Evolutionary conservation across 257 asterid species (phyloP).

Genomic region (Echites panduratus): DNA sequence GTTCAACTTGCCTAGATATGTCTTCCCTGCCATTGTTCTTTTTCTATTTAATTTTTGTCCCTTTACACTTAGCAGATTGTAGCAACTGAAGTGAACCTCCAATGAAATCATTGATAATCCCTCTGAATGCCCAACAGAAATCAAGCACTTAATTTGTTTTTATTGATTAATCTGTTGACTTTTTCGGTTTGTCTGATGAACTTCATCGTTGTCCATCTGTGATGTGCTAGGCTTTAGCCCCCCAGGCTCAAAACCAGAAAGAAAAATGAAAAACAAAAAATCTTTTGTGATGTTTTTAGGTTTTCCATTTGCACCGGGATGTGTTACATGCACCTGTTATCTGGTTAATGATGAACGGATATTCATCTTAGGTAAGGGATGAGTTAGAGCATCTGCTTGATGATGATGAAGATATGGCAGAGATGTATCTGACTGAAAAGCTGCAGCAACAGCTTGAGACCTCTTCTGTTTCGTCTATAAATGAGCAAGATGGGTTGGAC

Average conservation of each 20-base stretch:
- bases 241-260: too few species aligned
- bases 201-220: background rate
- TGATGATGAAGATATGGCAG: constrained; percentile 97
- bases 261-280: background rate
- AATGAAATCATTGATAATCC: background rate
- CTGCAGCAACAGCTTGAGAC: constrained; percentile 61
- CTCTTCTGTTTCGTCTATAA: constrained; percentile 52
- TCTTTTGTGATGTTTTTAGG: background rate
- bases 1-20: background rate
- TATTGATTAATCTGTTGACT: background rate
- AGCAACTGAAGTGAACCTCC: background rate
- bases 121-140: background rate
- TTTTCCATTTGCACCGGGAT: background rate
- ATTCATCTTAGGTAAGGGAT: constrained; percentile 66
- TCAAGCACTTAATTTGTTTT: background rate
- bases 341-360: background rate
- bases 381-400: constrained; percentile 95
- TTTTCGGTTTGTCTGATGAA: too few species aligned
- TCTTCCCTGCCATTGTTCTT: background rate
- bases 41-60: background rate
- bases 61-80: background rate
- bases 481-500: constrained; percentile 52
- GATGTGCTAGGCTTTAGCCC: background rate
- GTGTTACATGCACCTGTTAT: background rate
- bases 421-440: constrained; percentile 93